Evolutionary conservation across 2,329 filamentous ascomycete genomes (phyloP).

Genomic region (Claviceps sp.): DNA sequence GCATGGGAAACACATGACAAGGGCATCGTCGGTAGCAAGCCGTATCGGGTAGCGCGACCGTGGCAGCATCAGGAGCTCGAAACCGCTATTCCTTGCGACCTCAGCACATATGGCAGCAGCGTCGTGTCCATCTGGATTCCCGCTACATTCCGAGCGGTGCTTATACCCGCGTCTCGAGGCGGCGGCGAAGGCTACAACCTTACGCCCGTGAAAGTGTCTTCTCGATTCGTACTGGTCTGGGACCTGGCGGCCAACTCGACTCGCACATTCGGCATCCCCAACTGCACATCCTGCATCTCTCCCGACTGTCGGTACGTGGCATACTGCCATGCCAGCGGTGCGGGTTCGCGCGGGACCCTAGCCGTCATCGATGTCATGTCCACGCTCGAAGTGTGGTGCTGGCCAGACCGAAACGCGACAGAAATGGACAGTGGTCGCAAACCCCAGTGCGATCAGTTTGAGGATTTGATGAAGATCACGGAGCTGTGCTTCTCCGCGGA

Average conservation of each 20-base stretch:
- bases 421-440: slow-evolving; percentile 11
- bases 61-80: slow-evolving; percentile 26
- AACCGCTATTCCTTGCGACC: slow-evolving; percentile 23
- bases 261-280: slow-evolving; percentile 24
- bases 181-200: slow-evolving; percentile 20
- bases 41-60: slow-evolving; percentile 23
- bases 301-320: slow-evolving; percentile 27
- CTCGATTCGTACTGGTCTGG: slow-evolving; percentile 25
- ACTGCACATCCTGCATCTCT: slow-evolving; percentile 23
- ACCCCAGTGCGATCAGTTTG: slow-evolving; percentile 18
- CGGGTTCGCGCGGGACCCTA: slow-evolving; percentile 19
- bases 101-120: slow-evolving; percentile 24
- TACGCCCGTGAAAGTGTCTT: slow-evolving; percentile 17
- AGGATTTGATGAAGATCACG: slow-evolving; percentile 20
- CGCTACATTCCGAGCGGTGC: slow-evolving; percentile 21
- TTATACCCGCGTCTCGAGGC: slow-evolving; percentile 13
- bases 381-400: slow-evolving; percentile 24
- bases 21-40: slow-evolving; percentile 14
- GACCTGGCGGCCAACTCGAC: slow-evolving; percentile 25
- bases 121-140: slow-evolving; percentile 29
- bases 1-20: slow-evolving; percentile 24
- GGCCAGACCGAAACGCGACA: slow-evolving; percentile 19
- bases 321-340: slow-evolving; percentile 23
- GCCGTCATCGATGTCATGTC: slow-evolving; percentile 25
- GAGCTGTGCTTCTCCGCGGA: slow-evolving; percentile 27